phyloP scores from a whole-genome alignment of 1,139 yeast species.

The Nadsonia commutata region DNA sequence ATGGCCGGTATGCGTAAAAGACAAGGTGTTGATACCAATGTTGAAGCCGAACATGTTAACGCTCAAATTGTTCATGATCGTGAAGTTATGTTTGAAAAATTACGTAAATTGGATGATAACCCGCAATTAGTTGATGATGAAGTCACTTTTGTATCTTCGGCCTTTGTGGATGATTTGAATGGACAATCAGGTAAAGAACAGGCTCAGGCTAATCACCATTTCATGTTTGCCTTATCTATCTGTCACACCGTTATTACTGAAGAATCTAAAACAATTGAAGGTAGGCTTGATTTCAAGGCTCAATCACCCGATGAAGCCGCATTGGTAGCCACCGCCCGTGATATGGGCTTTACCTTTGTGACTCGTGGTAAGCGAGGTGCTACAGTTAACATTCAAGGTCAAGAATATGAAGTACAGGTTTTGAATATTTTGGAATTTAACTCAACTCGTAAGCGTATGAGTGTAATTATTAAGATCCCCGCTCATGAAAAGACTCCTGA shows the following conservation, averaged over 20 bases:
- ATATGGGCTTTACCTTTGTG: conserved; percentile 71
- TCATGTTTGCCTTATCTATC: conserved; percentile 76
- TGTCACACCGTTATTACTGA: conserved; percentile 91
- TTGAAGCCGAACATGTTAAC: conserved; percentile 50
- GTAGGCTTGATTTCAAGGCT: conserved; percentile 57
- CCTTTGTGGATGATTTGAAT: conserved; percentile 38
- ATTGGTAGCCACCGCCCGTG: conserved; percentile 83
- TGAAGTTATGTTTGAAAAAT: conserved; percentile 43
- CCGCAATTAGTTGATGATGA: conserved; percentile 48
- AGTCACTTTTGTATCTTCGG: conserved; percentile 68
- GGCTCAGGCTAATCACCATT: conserved; percentile 51
- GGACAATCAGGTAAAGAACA: conserved; percentile 41
- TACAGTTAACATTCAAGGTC: conserved; percentile 61
- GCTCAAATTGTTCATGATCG: conserved; percentile 49
- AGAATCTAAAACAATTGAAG: conserved; percentile 40
- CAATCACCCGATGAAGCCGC: conserved; percentile 99
- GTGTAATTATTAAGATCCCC: conserved; percentile 65
- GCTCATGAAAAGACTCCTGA: conserved; percentile 29
- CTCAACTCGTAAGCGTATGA: conserved; percentile 91
- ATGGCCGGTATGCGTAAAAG: conserved; percentile 84
- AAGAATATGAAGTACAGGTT: conserved; percentile 52
- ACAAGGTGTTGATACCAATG: conserved; percentile 64
- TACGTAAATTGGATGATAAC: conserved; percentile 35
- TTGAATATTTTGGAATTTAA: conserved; percentile 73
- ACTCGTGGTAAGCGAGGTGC: conserved; percentile 63